A percentile compares a stretch with the other conserved stretches of the same genome.
phyloP scores from a whole-genome alignment of 495 filamentous ascomycete species.

The Terfezia claveryi region DNA sequence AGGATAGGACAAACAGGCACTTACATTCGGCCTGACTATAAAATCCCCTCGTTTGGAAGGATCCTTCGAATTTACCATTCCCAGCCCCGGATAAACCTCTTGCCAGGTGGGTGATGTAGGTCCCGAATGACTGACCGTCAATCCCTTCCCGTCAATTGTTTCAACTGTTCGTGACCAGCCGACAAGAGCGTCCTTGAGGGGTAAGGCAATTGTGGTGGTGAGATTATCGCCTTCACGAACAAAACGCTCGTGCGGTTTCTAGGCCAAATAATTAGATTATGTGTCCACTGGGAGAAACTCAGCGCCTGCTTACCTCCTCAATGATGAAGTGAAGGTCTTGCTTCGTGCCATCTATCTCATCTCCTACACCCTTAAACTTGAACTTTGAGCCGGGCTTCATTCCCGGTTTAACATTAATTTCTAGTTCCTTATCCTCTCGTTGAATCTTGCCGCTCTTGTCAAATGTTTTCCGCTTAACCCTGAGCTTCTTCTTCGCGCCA shows the following conservation, averaged over 20 bases:
- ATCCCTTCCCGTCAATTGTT: slow-evolving; percentile 80
- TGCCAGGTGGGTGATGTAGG: slow-evolving; percentile 63
- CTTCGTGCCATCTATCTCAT: slow-evolving; percentile 90
- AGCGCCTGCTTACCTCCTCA: slow-evolving; percentile 50
- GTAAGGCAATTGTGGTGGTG: slow-evolving; percentile 48
- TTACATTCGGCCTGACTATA: slow-evolving; percentile 73
- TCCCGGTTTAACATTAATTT: slow-evolving; percentile 85
- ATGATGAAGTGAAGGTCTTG: slow-evolving; percentile 92
- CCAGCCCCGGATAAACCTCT: slow-evolving; percentile 60
- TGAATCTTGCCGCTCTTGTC: slow-evolving; percentile 63
- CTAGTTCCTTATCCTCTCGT: slow-evolving; percentile 68
- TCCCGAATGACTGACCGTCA: slow-evolving; percentile 51
- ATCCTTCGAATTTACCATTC: slow-evolving; percentile 85
- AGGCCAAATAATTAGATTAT: slow-evolving; percentile 8
- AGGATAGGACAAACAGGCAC: slow-evolving; percentile 8
- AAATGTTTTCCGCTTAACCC: slow-evolving; percentile 88
- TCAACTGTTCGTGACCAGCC: slow-evolving; percentile 76
- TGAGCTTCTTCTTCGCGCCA: slow-evolving; percentile 84
- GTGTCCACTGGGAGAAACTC: neutral
- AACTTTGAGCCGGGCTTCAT: slow-evolving; percentile 93
- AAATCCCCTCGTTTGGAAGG: slow-evolving; percentile 66
- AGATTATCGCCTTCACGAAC: slow-evolving; percentile 74
- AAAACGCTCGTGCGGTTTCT: slow-evolving; percentile 72
- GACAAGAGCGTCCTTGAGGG: slow-evolving; percentile 89
- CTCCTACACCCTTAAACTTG: slow-evolving; percentile 85